Evolutionary conservation across 371 early-diverging fungal genomes (phyloP).

Genomic region (Mucor velutinosus): DNA sequence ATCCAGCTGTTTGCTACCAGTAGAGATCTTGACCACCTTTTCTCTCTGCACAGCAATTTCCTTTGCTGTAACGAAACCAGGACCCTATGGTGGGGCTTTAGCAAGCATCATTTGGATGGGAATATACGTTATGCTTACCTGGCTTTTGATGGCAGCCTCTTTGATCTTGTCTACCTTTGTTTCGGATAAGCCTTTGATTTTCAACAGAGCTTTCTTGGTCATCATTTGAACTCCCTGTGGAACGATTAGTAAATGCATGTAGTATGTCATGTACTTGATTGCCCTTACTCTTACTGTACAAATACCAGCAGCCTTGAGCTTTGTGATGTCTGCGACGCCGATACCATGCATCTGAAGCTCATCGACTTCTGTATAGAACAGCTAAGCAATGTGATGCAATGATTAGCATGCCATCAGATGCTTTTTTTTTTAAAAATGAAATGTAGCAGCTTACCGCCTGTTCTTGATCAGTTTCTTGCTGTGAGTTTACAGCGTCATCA

Average conservation of each 20-base stretch:
- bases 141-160: constrained; percentile 65
- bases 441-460: constrained; percentile 1
- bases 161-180: constrained; percentile 88
- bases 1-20: constrained; percentile 92
- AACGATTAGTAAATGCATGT: neutral
- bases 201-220: constrained; percentile 66
- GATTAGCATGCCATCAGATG: neutral
- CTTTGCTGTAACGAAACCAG: constrained; percentile 84
- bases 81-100: constrained; percentile 15
- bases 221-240: constrained; percentile 82
- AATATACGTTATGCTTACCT: neutral
- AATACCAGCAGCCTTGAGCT: constrained; percentile 80
- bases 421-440: neutral
- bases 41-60: constrained; percentile 79
- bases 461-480: constrained; percentile 3
- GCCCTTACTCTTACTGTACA: constrained; percentile 64
- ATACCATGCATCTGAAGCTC: constrained; percentile 67
- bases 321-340: constrained; percentile 77
- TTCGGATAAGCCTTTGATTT: constrained; percentile 86
- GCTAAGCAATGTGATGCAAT: constrained; percentile 18
- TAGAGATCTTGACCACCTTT: constrained; percentile 82
- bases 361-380: constrained; percentile 53
- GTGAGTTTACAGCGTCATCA: neutral
- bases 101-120: neutral
- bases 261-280: neutral